Percentiles rank a stretch among this genome's conserved stretches.
phyloP scores from a whole-genome alignment of 371 early-diverging fungal genomes.

The Rhizopus delemar region DNA sequence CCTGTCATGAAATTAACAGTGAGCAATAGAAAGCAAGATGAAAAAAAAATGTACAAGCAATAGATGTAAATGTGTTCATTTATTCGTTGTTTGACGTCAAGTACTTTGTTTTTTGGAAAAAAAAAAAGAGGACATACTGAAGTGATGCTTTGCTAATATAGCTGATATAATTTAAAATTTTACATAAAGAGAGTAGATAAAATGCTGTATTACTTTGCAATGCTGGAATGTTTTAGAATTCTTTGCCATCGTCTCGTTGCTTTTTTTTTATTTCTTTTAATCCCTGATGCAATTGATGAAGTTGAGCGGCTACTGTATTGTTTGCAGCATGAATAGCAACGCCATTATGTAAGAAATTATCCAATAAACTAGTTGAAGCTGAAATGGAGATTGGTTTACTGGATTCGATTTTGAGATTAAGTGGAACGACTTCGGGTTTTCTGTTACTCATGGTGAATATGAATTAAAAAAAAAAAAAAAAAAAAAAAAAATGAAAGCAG shows the following conservation, averaged over 20 bases:
- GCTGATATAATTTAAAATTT: too few relatives aligned
- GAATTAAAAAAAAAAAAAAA: constrained; percentile 5
- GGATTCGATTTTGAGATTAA: constrained; percentile 42
- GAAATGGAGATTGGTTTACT: constrained; percentile 31
- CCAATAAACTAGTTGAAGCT: constrained; percentile 37
- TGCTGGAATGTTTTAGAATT: constrained; percentile 8
- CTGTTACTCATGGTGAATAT: constrained; percentile 20
- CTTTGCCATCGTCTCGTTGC: constrained; percentile 20
- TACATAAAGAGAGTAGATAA: background rate
- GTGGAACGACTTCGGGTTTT: constrained; percentile 38
- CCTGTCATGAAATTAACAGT: too few relatives aligned
- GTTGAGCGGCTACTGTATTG: constrained; percentile 52
- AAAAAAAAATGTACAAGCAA: too few relatives aligned
- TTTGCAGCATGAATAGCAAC: constrained; percentile 55
- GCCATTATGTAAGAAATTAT: constrained; percentile 51
- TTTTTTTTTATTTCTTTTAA: constrained; percentile 51
- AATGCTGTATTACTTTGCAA: background rate
- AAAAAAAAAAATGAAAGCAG: constrained; percentile 4
- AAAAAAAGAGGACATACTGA: too few relatives aligned
- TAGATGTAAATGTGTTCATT: too few relatives aligned
- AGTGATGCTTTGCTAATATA: too few relatives aligned
- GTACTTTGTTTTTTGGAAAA: too few relatives aligned
- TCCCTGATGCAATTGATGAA: constrained; percentile 49
- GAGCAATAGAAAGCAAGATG: too few relatives aligned
- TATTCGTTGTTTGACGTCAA: too few relatives aligned